Percentiles rank a stretch among this genome's conserved stretches.
phyloP scores from a whole-genome alignment of 2,329 filamentous ascomycete genomes.

The Fusarium robinianum region DNA sequence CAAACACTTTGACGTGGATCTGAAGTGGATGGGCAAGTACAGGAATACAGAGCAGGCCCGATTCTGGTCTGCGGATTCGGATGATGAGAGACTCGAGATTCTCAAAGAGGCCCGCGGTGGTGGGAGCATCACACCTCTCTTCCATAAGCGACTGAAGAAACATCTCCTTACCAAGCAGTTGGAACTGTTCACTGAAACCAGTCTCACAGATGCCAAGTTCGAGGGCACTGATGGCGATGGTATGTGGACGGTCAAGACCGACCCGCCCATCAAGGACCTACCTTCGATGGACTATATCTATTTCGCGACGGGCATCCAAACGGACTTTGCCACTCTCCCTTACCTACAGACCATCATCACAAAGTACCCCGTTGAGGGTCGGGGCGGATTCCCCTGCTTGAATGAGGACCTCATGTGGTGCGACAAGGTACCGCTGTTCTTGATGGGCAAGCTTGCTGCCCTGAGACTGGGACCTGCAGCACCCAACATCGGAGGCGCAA shows the following conservation, averaged over 20 bases:
- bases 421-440: conserved; percentile 72
- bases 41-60: conserved; percentile 75
- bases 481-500: conserved; percentile 73
- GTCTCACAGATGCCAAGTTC: conserved; percentile 56
- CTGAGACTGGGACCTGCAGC: conserved; percentile 73
- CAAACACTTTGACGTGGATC: conserved; percentile 77
- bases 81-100: conserved; percentile 69
- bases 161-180: conserved; percentile 59
- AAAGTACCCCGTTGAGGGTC: conserved; percentile 63
- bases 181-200: conserved; percentile 61
- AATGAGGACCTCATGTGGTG: conserved; percentile 79
- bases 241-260: conserved; percentile 52
- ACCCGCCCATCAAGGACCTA: conserved; percentile 56
- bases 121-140: conserved; percentile 74
- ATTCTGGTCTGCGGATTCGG: conserved; percentile 77
- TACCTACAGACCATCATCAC: conserved; percentile 63
- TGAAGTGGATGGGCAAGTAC: conserved; percentile 83
- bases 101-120: conserved; percentile 70
- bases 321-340: conserved; percentile 63
- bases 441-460: conserved; percentile 69
- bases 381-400: conserved; percentile 71
- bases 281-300: conserved; percentile 71
- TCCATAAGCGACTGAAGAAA: conserved; percentile 67
- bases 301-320: conserved; percentile 74
- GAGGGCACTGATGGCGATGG: conserved; percentile 44